Conservation (phyloP, 2,329 filamentous ascomycete species). For the Fusarium sp. region DNA sequence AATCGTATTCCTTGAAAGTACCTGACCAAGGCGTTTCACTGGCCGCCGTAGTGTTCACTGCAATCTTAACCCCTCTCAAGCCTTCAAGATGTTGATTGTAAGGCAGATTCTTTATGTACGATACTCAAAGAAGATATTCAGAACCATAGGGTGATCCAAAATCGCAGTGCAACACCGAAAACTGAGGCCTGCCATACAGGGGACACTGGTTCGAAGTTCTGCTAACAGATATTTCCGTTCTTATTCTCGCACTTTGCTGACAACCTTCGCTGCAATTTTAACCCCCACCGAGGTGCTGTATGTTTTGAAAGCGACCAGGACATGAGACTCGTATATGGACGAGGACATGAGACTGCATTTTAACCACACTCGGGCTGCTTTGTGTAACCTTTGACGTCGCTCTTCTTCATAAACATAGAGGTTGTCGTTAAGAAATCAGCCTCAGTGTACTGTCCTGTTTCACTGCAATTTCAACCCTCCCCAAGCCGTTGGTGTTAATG, state of each 20-base stretch:
- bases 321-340: fast-evolving
- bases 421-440: too few relatives aligned
- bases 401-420: too few relatives aligned
- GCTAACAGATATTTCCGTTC: too few relatives aligned
- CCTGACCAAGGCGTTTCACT: too few relatives aligned
- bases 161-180: too few relatives aligned
- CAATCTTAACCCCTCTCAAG: background rate
- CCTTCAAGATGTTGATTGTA: background rate
- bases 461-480: background rate
- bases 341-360: background rate
- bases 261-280: background rate
- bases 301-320: fast-evolving
- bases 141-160: background rate
- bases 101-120: background rate
- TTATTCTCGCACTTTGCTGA: too few relatives aligned
- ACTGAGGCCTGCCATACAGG: too few relatives aligned
- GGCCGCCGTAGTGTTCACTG: background rate
- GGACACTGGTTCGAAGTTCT: too few relatives aligned
- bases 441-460: background rate
- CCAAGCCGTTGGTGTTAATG: background rate
- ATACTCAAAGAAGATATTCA: background rate
- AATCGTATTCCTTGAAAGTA: too few relatives aligned
- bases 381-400: too few relatives aligned
- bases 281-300: background rate
- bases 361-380: background rate